Evolutionary conservation across 805 yeast genomes (phyloP), one percentile per base, ranked within the genome.

Genomic region (Suhomyces tanzawaensis): DNA sequence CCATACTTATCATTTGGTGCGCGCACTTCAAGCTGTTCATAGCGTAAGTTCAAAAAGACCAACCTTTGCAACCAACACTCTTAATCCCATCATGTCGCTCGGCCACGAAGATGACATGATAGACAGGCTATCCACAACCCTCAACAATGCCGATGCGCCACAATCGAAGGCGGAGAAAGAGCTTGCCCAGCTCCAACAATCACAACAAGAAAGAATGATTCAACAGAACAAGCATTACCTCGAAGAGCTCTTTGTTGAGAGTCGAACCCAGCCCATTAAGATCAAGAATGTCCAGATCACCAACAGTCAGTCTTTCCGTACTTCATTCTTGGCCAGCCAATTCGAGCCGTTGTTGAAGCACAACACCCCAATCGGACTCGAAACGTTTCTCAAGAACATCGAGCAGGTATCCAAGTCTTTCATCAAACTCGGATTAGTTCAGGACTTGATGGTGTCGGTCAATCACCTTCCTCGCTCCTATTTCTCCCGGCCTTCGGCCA

Each of bases 301-400:
- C 32, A 80, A 80, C 17, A 60, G 72, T 4, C 71, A 72, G 21
- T 57, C 58, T 11, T 75, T 72, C 43, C 56, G 84, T 25, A 66
- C 66, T 37, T 23, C 58, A 0, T 80, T 79, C 50, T 43, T 79
- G 3, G 51, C 57, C 11, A 47, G 59, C 4, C 85, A 78, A 46
- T 51, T 80, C 17, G 51, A 55, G 14, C 81, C 83, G 1, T 51
- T 80, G 31, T 49, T 73, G 17, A 46, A 51, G 7, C 21, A 32
- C 9, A 42, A 53, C 18, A 62, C 70, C n/a, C 45, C 55, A 11
- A 44, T 63, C 27, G 74, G 76, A 3, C 53, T 79, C 17, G 51
- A 55, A n/a, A 50, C 61, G 7, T 57, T 77, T 11, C 48, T 77
- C 15, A 27, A 42, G 3, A 59, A 62, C 6, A 55, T 78, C 9